A percentile compares a stretch with the other conserved stretches of the same genome.
These are phyloP conservation scores for Malus fusca DNA, from an alignment of 306 rosid species.

Conservation along the genomic window DNA sequence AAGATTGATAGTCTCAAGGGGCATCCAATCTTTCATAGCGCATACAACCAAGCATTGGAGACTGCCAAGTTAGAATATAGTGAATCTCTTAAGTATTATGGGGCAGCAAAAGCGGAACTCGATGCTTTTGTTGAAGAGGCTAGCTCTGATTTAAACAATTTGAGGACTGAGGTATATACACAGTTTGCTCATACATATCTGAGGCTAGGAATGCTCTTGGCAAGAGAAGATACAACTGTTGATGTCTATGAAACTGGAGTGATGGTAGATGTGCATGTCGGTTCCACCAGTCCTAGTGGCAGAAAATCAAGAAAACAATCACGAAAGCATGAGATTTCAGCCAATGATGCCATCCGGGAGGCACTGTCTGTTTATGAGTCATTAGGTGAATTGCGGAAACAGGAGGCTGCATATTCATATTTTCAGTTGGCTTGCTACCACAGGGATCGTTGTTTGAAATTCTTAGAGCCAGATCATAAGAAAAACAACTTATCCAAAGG, in stretches of 20 bases:
- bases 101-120: constrained; percentile 76
- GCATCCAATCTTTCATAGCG: constrained; percentile 44
- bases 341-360: constrained; percentile 87
- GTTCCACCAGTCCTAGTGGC: constrained; percentile 23
- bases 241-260: constrained; percentile 62
- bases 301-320: constrained; percentile 43
- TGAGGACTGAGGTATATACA: constrained; percentile 74
- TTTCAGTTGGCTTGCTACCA: constrained; percentile 87
- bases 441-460: constrained; percentile 79
- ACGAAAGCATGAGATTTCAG: constrained; percentile 80
- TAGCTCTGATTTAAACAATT: constrained; percentile 33
- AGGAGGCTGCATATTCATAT: constrained; percentile 90
- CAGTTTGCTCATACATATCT: constrained; percentile 88
- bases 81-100: constrained; percentile 82
- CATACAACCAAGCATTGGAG: constrained; percentile 67
- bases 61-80: constrained; percentile 73
- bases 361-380: constrained; percentile 80
- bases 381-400: constrained; percentile 78
- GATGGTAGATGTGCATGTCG: constrained; percentile 38
- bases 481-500: constrained; percentile 41
- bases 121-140: constrained; percentile 37
- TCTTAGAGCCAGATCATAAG: constrained; percentile 55
- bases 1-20: constrained; percentile 54
- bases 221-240: constrained; percentile 68
- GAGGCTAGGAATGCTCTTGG: constrained; percentile 92